Evolutionary conservation across 805 yeast genomes (phyloP), one percentile per base, ranked within the genome.

Genomic region (Barnettozyma sucrosica): DNA sequence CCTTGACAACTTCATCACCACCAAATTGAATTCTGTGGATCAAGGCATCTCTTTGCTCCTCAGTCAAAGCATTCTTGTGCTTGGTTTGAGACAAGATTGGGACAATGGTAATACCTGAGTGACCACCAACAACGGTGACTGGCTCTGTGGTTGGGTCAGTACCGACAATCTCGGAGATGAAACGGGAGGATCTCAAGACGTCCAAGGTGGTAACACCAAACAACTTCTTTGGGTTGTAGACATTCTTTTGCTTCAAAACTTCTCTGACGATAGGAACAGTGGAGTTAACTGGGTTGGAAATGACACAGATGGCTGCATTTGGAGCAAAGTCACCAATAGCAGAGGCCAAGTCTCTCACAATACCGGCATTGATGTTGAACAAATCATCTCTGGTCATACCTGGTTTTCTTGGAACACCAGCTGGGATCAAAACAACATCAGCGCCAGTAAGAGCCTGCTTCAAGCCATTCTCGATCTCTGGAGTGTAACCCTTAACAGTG

Each of bases 1-100:
- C 96, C 73, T 86, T 77, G 60, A 88, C 96, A 57, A 88, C 95
- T 76, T 88, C 96, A 66, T 88, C 96, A 74, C 96, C 96, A 71
- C 96, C 96, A 64, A 85, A 89, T 75, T 89, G 97, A 68, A 89
- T 87, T 71, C 96, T 83, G 77, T 88, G 79, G 66, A 87, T 77
- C 61, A 89, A 76, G 24, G 74, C 71, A 43, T 79, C 83, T 63
- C 77, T 77, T 72, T 70, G 74, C 66, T 85, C 92, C 57, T 77
- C 80, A 60, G 79, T 72, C 66, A 85, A 71, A 20, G 42, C 11
- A 24, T 71, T 59, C 66, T 77, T 77, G 77, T 85, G 69, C 90
- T 75, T 65, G 97, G 97, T 73, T 57, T 78, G 41, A 13, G 85
- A 78, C 63, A 83, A 72, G 59, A 85, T 69, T 63, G 93, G 93